phyloP scores from a whole-genome alignment of 495 filamentous ascomycete genomes.

The Endocarpon pusillum region DNA sequence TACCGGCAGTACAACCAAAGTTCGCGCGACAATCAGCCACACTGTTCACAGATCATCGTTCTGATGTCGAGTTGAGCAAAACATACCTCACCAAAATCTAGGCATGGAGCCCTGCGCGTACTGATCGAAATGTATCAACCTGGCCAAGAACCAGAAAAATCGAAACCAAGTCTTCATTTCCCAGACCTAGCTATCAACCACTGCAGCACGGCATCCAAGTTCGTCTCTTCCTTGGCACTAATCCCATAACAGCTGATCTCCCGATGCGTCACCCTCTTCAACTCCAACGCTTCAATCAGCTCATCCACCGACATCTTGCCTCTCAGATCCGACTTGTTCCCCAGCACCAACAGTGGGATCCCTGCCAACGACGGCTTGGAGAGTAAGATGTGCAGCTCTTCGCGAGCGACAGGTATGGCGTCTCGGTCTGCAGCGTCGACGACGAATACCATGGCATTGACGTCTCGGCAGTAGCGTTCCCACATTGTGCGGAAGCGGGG shows the following conservation, averaged over 20 bases:
- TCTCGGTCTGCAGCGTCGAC: constrained; percentile 76
- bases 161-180: no score
- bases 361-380: constrained; percentile 70
- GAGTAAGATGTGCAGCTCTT: constrained; percentile 81
- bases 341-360: constrained; percentile 89
- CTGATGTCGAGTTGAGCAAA: no score
- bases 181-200: constrained; percentile 81
- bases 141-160: no score
- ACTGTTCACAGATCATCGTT: no score
- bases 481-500: constrained; percentile 97
- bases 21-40: no score
- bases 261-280: constrained; percentile 75
- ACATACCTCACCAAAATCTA: neutral
- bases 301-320: constrained; percentile 83
- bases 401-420: constrained; percentile 70
- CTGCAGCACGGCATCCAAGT: constrained; percentile 89
- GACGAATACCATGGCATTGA: constrained; percentile 98
- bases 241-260: constrained; percentile 99
- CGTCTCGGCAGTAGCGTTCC: constrained; percentile 94
- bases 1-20: no score
- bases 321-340: constrained; percentile 90
- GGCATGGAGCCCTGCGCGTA: neutral
- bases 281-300: constrained; percentile 79
- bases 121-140: no score
- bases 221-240: constrained; percentile 95